These are phyloP conservation scores for Apocynum venetum DNA, from an alignment of 257 asterid species.

Conservation along the genomic window DNA sequence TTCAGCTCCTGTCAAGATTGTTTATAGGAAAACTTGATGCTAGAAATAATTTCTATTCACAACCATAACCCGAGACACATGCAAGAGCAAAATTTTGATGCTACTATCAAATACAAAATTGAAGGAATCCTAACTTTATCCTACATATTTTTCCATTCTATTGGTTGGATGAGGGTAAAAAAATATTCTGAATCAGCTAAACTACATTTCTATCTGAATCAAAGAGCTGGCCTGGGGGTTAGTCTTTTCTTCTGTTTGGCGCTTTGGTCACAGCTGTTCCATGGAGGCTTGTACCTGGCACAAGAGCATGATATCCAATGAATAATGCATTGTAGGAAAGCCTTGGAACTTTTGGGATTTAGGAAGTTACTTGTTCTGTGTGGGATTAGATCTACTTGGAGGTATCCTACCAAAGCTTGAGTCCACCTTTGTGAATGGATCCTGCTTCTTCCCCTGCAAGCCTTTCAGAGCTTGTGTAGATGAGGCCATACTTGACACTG, in stretches of 20 bases:
- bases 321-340: not conserved
- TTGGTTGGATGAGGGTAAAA: slow-evolving; percentile 1
- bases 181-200: not conserved
- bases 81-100: not conserved
- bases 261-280: slow-evolving; percentile 12
- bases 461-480: slow-evolving; percentile 15
- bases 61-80: not conserved
- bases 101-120: not conserved
- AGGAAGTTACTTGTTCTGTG: slow-evolving; percentile 29
- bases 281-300: slow-evolving; percentile 17
- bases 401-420: slow-evolving; percentile 29
- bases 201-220: slow-evolving; percentile 1
- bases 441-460: slow-evolving; percentile 2
- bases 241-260: slow-evolving; percentile 7
- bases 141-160: not conserved
- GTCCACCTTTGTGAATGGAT: slow-evolving; percentile 22
- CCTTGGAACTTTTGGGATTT: slow-evolving; percentile 4
- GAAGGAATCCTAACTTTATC: not conserved
- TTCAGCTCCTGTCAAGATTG: not conserved
- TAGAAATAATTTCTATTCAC: slow-evolving; percentile 4
- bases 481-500: slow-evolving; percentile 8
- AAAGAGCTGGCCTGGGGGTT: not conserved
- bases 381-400: slow-evolving; percentile 31
- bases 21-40: not conserved
- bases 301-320: slow-evolving; percentile 6